Evolutionary conservation across 2,329 filamentous ascomycete genomes (phyloP).

Genomic region (Pyrenochaeta sp.): DNA sequence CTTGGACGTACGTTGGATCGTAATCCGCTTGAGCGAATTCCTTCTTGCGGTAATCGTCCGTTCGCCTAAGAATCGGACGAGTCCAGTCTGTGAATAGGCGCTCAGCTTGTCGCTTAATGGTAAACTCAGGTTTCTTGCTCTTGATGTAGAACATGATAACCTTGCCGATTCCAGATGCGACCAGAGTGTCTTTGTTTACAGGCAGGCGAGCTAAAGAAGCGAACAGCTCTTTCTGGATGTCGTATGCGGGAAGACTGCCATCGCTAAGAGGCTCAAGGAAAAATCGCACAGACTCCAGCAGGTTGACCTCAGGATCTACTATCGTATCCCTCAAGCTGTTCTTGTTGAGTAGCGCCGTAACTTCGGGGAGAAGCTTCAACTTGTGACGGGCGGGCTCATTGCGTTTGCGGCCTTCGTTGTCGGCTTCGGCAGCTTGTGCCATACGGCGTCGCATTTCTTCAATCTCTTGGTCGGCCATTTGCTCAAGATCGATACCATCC

Average conservation of each 20-base stretch:
- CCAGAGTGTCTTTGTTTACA: slow-evolving; percentile 87
- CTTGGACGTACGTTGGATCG: slow-evolving; percentile 60
- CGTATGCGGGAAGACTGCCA: slow-evolving; percentile 92
- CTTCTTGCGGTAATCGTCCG: slow-evolving; percentile 95
- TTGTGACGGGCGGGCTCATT: slow-evolving; percentile 89
- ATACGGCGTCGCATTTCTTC: slow-evolving; percentile 86
- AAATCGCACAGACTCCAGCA: slow-evolving; percentile 93
- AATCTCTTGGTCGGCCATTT: slow-evolving; percentile 88
- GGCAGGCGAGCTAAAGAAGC: slow-evolving; percentile 79
- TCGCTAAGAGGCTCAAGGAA: slow-evolving; percentile 96
- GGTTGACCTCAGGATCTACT: slow-evolving; percentile 92
- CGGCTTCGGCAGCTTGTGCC: slow-evolving; percentile 86
- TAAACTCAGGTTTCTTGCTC: slow-evolving; percentile 85
- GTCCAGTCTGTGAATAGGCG: slow-evolving; percentile 95
- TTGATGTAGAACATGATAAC: slow-evolving; percentile 97
- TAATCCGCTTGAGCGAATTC: slow-evolving; percentile 65
- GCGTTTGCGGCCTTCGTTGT: slow-evolving; percentile 80
- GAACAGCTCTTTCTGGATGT: slow-evolving; percentile 95
- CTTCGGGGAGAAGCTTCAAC: slow-evolving; percentile 90
- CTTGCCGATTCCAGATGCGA: slow-evolving; percentile 93
- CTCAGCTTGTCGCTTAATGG: slow-evolving; percentile 93
- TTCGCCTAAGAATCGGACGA: slow-evolving; percentile 89
- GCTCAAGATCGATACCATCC: slow-evolving; percentile 90
- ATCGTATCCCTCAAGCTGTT: slow-evolving; percentile 85
- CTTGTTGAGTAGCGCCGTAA: slow-evolving; percentile 85